phyloP scores from a whole-genome alignment of 1,139 yeast species.

The Taphrina deformans region DNA sequence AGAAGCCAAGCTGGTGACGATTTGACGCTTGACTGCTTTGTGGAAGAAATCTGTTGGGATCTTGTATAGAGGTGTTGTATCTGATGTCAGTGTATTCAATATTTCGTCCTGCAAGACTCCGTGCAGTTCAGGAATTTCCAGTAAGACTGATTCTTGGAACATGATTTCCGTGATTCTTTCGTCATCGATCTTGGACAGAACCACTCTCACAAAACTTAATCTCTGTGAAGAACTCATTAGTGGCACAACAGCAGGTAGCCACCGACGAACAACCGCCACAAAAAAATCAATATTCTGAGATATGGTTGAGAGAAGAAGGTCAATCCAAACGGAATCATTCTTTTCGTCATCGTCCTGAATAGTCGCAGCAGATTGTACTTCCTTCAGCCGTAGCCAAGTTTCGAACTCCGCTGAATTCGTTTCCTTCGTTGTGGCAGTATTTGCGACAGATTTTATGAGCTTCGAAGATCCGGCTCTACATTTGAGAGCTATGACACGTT shows the following conservation, averaged over 20 bases:
- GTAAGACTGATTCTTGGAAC: not conserved
- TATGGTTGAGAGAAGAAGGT: not conserved
- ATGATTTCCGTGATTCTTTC: not conserved
- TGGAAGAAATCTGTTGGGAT: constrained; percentile 18
- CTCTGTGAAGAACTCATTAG: not conserved
- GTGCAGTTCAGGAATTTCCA: constrained; percentile 4
- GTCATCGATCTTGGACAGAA: not conserved
- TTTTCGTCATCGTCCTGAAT: too few species aligned
- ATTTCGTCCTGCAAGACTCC: constrained; percentile 6
- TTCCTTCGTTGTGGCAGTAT: not conserved
- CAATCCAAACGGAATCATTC: not conserved
- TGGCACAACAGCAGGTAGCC: not conserved
- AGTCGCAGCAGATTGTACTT: not conserved
- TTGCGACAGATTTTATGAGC: not conserved
- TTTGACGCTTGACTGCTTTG: constrained; percentile 1
- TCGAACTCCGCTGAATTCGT: not conserved
- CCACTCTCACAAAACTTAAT: not conserved
- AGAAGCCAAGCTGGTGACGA: not conserved
- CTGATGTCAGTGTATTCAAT: not conserved
- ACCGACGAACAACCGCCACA: not conserved
- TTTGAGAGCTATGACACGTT: not conserved
- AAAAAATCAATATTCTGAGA: not conserved
- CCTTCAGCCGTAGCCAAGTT: not conserved
- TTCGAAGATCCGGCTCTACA: not conserved
- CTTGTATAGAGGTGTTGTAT: not conserved